A percentile compares a stretch with the other conserved stretches of the same genome.
phyloP scores from a whole-genome alignment of 805 yeast genomes.

The Metschnikowia sp. region DNA sequence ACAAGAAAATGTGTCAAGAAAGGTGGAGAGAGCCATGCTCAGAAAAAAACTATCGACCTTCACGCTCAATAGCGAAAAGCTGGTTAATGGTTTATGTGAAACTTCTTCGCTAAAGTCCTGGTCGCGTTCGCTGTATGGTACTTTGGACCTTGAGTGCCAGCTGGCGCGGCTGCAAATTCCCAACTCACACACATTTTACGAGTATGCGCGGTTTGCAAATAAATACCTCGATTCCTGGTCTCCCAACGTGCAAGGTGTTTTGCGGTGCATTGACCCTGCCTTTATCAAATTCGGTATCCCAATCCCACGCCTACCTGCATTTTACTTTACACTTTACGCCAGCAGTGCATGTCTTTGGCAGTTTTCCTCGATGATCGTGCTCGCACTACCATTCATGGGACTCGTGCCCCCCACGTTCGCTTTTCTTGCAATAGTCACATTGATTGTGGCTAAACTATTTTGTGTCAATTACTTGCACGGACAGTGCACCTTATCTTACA shows the following conservation, averaged over 20 bases:
- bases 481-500: slow-evolving; percentile 13
- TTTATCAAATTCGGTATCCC: slow-evolving; percentile 14
- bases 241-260: neutral
- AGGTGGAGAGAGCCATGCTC: slow-evolving; percentile 9
- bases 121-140: slow-evolving; percentile 11
- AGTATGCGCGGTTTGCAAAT: slow-evolving; percentile 21
- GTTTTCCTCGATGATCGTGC: slow-evolving; percentile 6
- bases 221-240: slow-evolving; percentile 15
- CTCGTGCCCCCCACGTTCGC: neutral
- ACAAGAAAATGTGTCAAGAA: neutral
- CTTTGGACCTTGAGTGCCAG: slow-evolving; percentile 19
- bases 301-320: slow-evolving; percentile 7
- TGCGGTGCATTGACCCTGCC: slow-evolving; percentile 15
- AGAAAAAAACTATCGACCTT: slow-evolving; percentile 20
- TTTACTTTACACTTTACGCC: slow-evolving; percentile 8
- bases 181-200: slow-evolving; percentile 22
- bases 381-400: slow-evolving; percentile 10
- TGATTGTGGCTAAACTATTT: slow-evolving; percentile 9
- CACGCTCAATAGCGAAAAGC: slow-evolving; percentile 17
- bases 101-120: slow-evolving; percentile 8
- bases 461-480: slow-evolving; percentile 14
- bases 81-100: slow-evolving; percentile 7
- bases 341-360: slow-evolving; percentile 13
- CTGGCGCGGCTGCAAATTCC: slow-evolving; percentile 7
- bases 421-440: neutral